Evolutionary conservation across 2,329 filamentous ascomycete species (phyloP).

Genomic region (Thielaviopsis ethacetica): DNA sequence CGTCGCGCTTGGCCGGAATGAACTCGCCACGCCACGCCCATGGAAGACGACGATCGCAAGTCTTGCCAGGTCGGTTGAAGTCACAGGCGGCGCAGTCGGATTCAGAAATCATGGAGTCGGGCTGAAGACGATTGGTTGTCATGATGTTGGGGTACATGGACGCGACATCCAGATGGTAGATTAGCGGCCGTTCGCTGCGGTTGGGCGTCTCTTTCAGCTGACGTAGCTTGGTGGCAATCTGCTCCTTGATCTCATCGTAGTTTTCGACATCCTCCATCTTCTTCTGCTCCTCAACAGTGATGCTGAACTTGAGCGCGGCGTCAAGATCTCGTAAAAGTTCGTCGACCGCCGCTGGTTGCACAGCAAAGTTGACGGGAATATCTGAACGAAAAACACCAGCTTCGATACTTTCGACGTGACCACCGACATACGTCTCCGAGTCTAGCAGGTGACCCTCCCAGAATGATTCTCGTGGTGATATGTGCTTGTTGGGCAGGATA

Average conservation of each 20-base stretch:
- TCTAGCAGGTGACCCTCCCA: slow-evolving; percentile 94
- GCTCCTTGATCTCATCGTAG: slow-evolving; percentile 67
- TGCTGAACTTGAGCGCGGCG: slow-evolving; percentile 73
- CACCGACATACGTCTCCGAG: slow-evolving; percentile 94
- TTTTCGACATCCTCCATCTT: slow-evolving; percentile 63
- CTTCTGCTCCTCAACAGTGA: slow-evolving; percentile 71
- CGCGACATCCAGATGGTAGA: slow-evolving; percentile 95
- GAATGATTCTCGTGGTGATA: slow-evolving; percentile 78
- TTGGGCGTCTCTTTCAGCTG: slow-evolving; percentile 70
- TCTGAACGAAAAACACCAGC: slow-evolving; percentile 92
- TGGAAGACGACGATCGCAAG: slow-evolving; percentile 81
- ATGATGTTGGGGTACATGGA: slow-evolving; percentile 99
- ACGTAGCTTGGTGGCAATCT: slow-evolving; percentile 57
- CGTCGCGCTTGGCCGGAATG: slow-evolving; percentile 83
- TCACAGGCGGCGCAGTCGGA: slow-evolving; percentile 94
- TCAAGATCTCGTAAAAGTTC: slow-evolving; percentile 78
- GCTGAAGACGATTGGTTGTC: slow-evolving; percentile 95
- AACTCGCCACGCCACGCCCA: slow-evolving; percentile 99
- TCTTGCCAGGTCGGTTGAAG: slow-evolving; percentile 95
- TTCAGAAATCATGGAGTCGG: slow-evolving; percentile 97
- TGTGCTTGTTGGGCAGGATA: slow-evolving; percentile 89
- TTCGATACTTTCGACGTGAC: slow-evolving; percentile 98
- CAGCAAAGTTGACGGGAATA: slow-evolving; percentile 82
- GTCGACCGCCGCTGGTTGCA: slow-evolving; percentile 80
- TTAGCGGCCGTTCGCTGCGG: slow-evolving; percentile 68